These are phyloP conservation scores for Pinus taeda DNA, from an alignment of 75 land plant genomes.

Conservation along the genomic window DNA sequence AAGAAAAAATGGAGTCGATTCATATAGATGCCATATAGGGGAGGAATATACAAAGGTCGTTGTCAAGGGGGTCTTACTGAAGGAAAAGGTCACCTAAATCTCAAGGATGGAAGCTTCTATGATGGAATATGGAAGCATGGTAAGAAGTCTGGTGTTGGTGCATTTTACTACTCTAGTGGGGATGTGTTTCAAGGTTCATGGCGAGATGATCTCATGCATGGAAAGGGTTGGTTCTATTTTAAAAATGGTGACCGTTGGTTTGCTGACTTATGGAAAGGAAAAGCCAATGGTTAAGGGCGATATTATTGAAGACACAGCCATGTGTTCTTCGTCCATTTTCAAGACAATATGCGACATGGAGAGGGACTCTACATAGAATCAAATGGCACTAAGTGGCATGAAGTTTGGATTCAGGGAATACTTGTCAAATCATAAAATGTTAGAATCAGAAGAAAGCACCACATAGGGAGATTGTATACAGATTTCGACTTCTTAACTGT, in stretches of 20 bases:
- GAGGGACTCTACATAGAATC: conserved; percentile 43
- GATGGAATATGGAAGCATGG: conserved; percentile 84
- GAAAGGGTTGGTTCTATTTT: conserved; percentile 96
- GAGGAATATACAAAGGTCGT: conserved; percentile 63
- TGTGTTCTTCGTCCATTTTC: conserved; percentile 70
- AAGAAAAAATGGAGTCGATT: conserved; percentile 53
- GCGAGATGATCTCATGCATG: conserved; percentile 87
- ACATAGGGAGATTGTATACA: neutral
- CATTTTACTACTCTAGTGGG: conserved; percentile 69
- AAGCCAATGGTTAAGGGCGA: conserved; percentile 85
- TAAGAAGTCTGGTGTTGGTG: conserved; percentile 66
- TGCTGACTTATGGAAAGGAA: conserved; percentile 85
- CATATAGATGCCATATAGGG: conserved; percentile 57
- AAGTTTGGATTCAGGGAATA: conserved; percentile 48
- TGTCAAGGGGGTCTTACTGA: conserved; percentile 87
- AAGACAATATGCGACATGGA: conserved; percentile 79
- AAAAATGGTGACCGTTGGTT: conserved; percentile 78
- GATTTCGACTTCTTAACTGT: neutral
- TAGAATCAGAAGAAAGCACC: conserved; percentile 13
- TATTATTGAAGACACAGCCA: conserved; percentile 70
- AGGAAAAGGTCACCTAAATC: conserved; percentile 74
- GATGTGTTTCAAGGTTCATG: conserved; percentile 83
- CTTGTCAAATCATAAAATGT: conserved; percentile 21
- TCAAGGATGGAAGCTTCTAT: conserved; percentile 76
- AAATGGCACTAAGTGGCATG: conserved; percentile 61